These are phyloP conservation scores for Sanghuangporus weigelae DNA, from an alignment of 1,284 basidiomycete genomes.

Conservation along the genomic window DNA sequence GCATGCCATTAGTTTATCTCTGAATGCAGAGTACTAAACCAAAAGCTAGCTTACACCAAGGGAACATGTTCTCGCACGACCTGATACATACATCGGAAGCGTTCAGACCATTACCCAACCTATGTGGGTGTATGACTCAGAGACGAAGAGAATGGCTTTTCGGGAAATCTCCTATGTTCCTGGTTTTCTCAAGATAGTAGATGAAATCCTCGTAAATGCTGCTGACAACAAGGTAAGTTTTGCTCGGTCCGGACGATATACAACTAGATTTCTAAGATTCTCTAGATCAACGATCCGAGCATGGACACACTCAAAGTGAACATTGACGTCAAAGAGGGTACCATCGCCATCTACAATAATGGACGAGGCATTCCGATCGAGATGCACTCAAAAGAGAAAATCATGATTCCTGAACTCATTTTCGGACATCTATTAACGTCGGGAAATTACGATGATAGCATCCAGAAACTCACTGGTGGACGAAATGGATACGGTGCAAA, in stretches of 20 bases:
- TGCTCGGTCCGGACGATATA: background rate
- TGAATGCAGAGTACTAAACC: background rate
- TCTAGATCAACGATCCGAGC: constrained; percentile 78
- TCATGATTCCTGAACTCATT: constrained; percentile 97
- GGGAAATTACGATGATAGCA: constrained; percentile 98
- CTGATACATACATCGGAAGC: constrained; percentile 97
- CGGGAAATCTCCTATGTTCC: constrained; percentile 91
- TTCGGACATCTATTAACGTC: constrained; percentile 95
- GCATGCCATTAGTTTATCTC: constrained; percentile 35
- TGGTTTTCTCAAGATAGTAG: constrained; percentile 99
- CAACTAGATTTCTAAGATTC: background rate
- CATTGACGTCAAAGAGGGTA: constrained; percentile 80
- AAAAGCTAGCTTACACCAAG: constrained; percentile 80
- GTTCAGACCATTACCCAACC: constrained; percentile 79
- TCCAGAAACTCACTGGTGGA: constrained; percentile 98
- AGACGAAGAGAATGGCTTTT: constrained; percentile 74
- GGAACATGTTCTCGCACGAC: constrained; percentile 94
- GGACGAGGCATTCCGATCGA: constrained; percentile 97
- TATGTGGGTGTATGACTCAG: constrained; percentile 90
- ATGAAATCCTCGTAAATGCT: constrained; percentile 99
- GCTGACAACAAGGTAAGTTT: constrained; percentile 91
- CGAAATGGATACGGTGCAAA: constrained; percentile 99
- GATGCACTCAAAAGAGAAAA: constrained; percentile 89
- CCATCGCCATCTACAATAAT: constrained; percentile 94
- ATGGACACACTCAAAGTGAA: constrained; percentile 90